These are phyloP conservation scores for Suhomyces canberraensis DNA, from an alignment of 805 yeast genomes.

Conservation along the genomic window DNA sequence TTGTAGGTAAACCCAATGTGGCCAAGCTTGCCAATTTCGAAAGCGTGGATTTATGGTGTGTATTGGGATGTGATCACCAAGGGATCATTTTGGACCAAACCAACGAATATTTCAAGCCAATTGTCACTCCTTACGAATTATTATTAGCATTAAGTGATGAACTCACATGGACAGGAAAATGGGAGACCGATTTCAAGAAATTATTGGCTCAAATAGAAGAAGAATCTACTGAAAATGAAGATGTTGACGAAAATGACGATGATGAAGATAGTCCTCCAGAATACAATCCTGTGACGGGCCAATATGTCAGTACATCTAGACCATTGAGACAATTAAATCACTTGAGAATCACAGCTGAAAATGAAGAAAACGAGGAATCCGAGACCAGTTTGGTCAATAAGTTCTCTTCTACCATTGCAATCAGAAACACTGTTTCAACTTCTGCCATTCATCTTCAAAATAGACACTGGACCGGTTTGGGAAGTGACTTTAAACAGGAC, in stretches of 20 bases:
- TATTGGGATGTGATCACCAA: conserved; percentile 90
- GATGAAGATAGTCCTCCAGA: conserved; percentile 64
- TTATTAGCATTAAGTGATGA: conserved; percentile 74
- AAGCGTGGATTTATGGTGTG: conserved; percentile 90
- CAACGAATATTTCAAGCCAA: conserved; percentile 84
- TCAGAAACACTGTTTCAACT: conserved; percentile 81
- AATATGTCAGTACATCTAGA: conserved; percentile 59
- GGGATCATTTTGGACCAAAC: conserved; percentile 81
- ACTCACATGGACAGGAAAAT: conserved; percentile 86
- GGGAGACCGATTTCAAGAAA: conserved; percentile 77
- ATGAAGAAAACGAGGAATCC: conserved; percentile 15
- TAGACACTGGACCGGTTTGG: conserved; percentile 85
- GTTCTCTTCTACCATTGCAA: conserved; percentile 56
- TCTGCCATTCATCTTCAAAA: conserved; percentile 75
- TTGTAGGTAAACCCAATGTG: conserved; percentile 96
- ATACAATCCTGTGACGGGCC: conserved; percentile 88
- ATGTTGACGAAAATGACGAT: conserved; percentile 22
- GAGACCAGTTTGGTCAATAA: conserved; percentile 48
- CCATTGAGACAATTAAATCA: conserved; percentile 73
- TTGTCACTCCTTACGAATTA: conserved; percentile 90
- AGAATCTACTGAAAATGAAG: conserved; percentile 32
- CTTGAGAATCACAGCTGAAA: conserved; percentile 53
- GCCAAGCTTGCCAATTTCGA: conserved; percentile 96
- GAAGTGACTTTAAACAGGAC: conserved; percentile 62
- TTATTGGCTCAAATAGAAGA: conserved; percentile 42